Evolutionary conservation across 2,329 filamentous ascomycete species (phyloP).

Genomic region (Albifimbria verrucaria): DNA sequence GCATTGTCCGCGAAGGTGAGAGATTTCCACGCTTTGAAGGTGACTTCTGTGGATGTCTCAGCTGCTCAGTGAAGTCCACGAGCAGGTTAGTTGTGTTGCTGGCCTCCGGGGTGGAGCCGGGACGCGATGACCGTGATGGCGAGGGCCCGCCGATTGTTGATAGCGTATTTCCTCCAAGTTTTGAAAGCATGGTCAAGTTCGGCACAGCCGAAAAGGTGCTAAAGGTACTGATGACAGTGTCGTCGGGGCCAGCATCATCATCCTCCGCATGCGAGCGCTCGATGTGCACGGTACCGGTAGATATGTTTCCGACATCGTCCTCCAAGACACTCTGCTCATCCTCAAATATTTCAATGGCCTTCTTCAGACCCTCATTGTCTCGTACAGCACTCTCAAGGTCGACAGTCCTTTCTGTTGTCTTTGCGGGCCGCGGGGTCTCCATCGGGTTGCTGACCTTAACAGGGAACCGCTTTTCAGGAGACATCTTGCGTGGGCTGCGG

Average conservation of each 20-base stretch:
- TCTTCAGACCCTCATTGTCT: slow-evolving; percentile 54
- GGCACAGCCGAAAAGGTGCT: slow-evolving; percentile 88
- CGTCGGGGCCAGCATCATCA: slow-evolving; percentile 54
- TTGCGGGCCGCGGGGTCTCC: slow-evolving; percentile 15
- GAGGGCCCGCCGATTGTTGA: slow-evolving; percentile 35
- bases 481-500: slow-evolving; percentile 45
- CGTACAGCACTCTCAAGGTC: slow-evolving; percentile 51
- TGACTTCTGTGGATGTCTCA: slow-evolving; percentile 46
- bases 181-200: slow-evolving; percentile 80
- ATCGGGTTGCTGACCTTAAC: slow-evolving; percentile 47
- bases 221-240: slow-evolving; percentile 76
- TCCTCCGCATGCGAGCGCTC: slow-evolving; percentile 23
- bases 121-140: slow-evolving; percentile 29
- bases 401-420: slow-evolving; percentile 34
- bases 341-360: slow-evolving; percentile 61
- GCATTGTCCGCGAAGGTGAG: slow-evolving; percentile 27
- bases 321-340: slow-evolving; percentile 38
- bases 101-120: slow-evolving; percentile 37
- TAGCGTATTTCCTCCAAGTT: slow-evolving; percentile 60
- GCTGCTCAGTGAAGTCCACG: slow-evolving; percentile 77
- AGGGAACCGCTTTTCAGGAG: slow-evolving; percentile 58
- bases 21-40: slow-evolving; percentile 36
- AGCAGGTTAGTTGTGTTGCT: slow-evolving; percentile 73
- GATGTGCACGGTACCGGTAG: slow-evolving; percentile 21
- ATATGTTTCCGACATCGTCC: slow-evolving; percentile 22